Percentiles rank a stretch among this genome's conserved stretches.
Evolutionary conservation across 192 early-diverging fungal genomes (phyloP).

Genomic region (Umbelopsis sp.): DNA sequence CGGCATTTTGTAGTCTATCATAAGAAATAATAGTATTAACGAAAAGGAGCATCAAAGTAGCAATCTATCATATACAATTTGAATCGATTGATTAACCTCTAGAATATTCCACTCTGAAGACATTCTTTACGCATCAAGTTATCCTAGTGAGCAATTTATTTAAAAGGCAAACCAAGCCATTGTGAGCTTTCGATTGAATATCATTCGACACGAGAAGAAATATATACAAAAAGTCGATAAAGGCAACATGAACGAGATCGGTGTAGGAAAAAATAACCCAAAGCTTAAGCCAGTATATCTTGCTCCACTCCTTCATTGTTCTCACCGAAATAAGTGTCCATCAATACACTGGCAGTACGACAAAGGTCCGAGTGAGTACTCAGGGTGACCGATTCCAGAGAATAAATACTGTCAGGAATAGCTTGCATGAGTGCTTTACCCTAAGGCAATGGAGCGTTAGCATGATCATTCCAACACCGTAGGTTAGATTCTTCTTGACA

Average conservation of each 20-base stretch:
- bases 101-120: not conserved
- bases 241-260: not conserved
- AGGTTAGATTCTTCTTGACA: not conserved
- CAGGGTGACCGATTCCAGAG: slow-evolving; percentile 59
- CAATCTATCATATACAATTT: too few relatives aligned
- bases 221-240: too few relatives aligned
- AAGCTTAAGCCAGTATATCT: slow-evolving; percentile 3
- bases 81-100: too few relatives aligned
- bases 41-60: too few relatives aligned
- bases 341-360: slow-evolving; percentile 49
- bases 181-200: too few relatives aligned
- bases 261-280: not conserved
- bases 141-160: too few relatives aligned
- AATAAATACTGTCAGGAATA: slow-evolving; percentile 53
- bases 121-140: not conserved
- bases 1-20: too few relatives aligned
- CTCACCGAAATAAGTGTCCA: slow-evolving; percentile 65
- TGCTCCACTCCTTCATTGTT: slow-evolving; percentile 38
- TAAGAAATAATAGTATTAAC: too few relatives aligned
- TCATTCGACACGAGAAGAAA: too few relatives aligned
- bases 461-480: too few relatives aligned
- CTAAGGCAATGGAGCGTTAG: not conserved
- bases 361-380: slow-evolving; percentile 54
- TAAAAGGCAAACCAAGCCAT: too few relatives aligned
- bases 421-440: slow-evolving; percentile 38